phyloP scores from a whole-genome alignment of 768 basidiomycete genomes.

The Psilocybe subaeruginosa region DNA sequence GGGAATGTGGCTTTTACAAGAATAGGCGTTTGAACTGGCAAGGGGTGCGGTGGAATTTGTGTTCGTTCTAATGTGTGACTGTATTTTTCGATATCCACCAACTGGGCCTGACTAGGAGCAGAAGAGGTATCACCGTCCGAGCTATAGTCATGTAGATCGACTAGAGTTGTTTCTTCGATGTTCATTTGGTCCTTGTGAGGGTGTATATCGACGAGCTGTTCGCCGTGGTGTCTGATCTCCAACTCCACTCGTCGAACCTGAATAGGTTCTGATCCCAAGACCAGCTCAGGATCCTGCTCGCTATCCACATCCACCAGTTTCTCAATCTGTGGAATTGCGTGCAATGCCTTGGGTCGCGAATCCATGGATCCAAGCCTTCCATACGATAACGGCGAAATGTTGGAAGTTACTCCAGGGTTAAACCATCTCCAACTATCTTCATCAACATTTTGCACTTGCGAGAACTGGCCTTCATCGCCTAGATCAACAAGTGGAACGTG shows the following conservation, averaged over 20 bases:
- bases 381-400: background rate
- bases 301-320: conserved; percentile 4
- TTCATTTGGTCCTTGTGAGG: background rate
- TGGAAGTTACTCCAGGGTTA: background rate
- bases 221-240: background rate
- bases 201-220: background rate
- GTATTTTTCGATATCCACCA: background rate
- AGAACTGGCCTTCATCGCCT: background rate
- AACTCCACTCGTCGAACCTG: background rate
- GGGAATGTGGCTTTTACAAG: conserved; percentile 3
- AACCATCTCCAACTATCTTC: conserved; percentile 22
- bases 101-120: background rate
- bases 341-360: background rate
- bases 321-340: background rate
- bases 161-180: background rate
- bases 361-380: background rate
- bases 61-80: background rate
- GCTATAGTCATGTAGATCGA: background rate
- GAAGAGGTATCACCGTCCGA: background rate
- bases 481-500: conserved; percentile 22
- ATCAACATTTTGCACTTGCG: background rate
- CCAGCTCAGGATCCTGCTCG: conserved; percentile 5
- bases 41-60: background rate
- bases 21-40: background rate
- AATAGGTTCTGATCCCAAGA: background rate